A percentile compares a stretch with the other conserved stretches of the same genome.
Conservation (phyloP, 345 rosid species). For the Salix exigua region DNA sequence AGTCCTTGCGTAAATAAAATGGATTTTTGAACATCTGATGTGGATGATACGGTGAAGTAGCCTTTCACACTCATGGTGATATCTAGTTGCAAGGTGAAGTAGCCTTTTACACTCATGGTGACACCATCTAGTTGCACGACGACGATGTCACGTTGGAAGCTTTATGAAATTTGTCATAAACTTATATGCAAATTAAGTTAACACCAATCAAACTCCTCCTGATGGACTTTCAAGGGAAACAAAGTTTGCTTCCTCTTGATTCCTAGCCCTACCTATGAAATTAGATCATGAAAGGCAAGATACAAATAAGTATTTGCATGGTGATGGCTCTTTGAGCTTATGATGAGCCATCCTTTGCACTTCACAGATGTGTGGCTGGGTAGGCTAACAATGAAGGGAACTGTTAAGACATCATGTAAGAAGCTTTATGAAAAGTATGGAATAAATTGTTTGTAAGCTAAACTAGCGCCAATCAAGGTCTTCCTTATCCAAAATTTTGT, state of each 20-base stretch:
- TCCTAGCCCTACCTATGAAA: too few relatives aligned
- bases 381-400: background rate
- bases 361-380: background rate
- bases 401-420: background rate
- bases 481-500: background rate
- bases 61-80: too few relatives aligned
- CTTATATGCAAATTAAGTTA: too few relatives aligned
- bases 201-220: too few relatives aligned
- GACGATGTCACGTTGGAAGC: too few relatives aligned
- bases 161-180: too few relatives aligned
- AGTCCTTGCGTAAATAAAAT: background rate
- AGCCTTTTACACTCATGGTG: too few relatives aligned
- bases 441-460: background rate
- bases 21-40: background rate
- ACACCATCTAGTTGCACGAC: too few relatives aligned
- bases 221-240: too few relatives aligned
- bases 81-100: too few relatives aligned
- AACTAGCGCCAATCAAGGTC: background rate
- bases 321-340: background rate
- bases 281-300: background rate
- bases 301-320: background rate
- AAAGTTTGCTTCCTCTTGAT: too few relatives aligned
- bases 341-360: background rate
- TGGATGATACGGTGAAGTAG: background rate
- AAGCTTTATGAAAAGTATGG: constrained; percentile 2